Evolutionary conservation across 148 eudicot genomes (phyloP), one percentile per base, ranked within the genome.

Genomic region (Chenopodium suecicum): DNA sequence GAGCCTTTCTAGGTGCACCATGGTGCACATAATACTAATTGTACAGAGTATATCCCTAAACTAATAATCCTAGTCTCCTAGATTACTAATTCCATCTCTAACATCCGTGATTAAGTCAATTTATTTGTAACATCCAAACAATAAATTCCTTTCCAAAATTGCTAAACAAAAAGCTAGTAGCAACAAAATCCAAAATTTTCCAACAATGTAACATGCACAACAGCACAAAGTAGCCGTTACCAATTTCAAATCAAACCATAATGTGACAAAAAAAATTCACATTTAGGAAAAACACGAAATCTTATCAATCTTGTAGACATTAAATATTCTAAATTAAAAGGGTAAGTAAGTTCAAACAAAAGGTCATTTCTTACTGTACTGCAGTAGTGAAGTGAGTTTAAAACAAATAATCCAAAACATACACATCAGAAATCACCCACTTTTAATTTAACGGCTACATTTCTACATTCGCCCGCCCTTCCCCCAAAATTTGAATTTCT

Each of bases 401-500:
- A 12, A 52, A 17, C n/a, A 75, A 56, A 76, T 41, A 58, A 13
- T 50, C 64, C 29, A 50, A 69, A 70, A 41, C 44, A 41, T 41
- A 41, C 44, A 41, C 44, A 41, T 41, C 44, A 41, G 44, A 41
- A 0, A 41, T 41, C 8, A 41, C 62, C 73, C 63, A 78, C 23
- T 54, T 70, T 47, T 3, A n/a, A 14, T 73, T 54, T 32, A 87
- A 87, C 89, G 89, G 89, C 89, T 85, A 85, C 74, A 68, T 85
- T 82, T 65, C 37, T 81, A 44, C 41, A 9, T 79, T 73, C 2
- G 76, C 82, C 87, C 87, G 84, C 87, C 84, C 63, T 34, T 66
- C 25, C 9, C 79, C 82, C 81, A 82, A 84, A 86, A 25, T 81
- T 82, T 79, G 82, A 84, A 86, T 66, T 73, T 17, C 73, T 32